These are phyloP conservation scores for Trichomonas gallinae DNA, from an alignment of 208 protist genomes.

Conservation along the genomic window DNA sequence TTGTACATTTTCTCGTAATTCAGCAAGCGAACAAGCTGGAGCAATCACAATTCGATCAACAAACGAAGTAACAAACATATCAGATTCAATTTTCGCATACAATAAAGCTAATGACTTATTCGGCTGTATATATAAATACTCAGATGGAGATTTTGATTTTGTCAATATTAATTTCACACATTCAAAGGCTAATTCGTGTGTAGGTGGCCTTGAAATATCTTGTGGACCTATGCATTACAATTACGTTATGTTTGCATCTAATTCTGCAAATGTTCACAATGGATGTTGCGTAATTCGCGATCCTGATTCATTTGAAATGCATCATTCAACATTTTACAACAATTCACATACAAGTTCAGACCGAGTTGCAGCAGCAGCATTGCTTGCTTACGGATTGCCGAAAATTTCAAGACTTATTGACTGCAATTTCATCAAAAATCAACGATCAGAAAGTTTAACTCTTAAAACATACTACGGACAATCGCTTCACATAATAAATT, in stretches of 20 bases:
- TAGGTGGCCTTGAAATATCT: background rate
- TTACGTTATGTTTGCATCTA: background rate
- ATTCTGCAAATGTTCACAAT: background rate
- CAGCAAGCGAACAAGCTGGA: background rate
- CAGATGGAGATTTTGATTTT: background rate
- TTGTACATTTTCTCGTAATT: background rate
- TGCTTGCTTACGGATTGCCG: background rate
- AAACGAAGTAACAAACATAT: background rate
- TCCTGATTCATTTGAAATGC: background rate
- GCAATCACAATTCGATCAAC: background rate
- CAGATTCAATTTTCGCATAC: background rate
- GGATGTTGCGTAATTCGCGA: background rate
- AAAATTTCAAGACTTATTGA: background rate
- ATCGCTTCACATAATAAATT: background rate
- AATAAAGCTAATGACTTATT: background rate
- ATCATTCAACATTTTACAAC: background rate
- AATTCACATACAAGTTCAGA: background rate
- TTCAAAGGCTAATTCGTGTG: background rate
- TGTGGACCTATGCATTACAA: background rate
- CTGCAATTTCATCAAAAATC: background rate
- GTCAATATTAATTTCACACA: background rate
- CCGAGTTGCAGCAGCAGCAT: background rate
- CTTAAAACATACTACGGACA: background rate
- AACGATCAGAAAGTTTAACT: background rate
- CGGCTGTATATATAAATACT: background rate